Percentiles rank a stretch among this genome's conserved stretches.
These are phyloP conservation scores for Porogramme epimiltina DNA, from an alignment of 1,284 basidiomycete genomes.

Conservation along the genomic window DNA sequence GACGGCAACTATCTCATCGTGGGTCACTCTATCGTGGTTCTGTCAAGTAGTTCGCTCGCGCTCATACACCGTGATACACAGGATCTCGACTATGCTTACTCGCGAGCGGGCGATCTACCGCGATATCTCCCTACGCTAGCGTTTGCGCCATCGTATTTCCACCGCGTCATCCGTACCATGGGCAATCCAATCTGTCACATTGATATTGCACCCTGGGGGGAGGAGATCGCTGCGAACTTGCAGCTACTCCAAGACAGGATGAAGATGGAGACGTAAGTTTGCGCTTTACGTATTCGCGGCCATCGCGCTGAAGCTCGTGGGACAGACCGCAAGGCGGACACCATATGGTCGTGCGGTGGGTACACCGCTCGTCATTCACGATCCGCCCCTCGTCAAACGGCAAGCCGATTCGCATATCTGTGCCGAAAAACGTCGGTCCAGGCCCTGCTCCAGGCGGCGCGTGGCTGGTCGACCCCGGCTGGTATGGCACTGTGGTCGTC, in stretches of 20 bases:
- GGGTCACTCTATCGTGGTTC: slow-evolving; percentile 33
- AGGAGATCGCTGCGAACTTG: slow-evolving; percentile 69
- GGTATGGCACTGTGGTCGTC: slow-evolving; percentile 78
- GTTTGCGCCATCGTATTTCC: slow-evolving; percentile 83
- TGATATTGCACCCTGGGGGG: slow-evolving; percentile 74
- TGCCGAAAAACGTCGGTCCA: slow-evolving; percentile 29
- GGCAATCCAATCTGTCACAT: slow-evolving; percentile 74
- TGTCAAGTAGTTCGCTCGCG: no score
- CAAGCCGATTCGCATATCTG: slow-evolving; percentile 28
- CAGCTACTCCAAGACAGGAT: slow-evolving; percentile 77
- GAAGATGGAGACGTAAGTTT: slow-evolving; percentile 77
- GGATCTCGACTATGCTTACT: slow-evolving; percentile 83
- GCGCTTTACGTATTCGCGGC: no score
- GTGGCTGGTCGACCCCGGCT: slow-evolving; percentile 70
- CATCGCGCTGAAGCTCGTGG: neutral
- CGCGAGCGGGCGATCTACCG: slow-evolving; percentile 71
- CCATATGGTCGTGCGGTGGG: slow-evolving; percentile 82
- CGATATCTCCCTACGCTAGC: slow-evolving; percentile 74
- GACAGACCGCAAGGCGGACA: slow-evolving; percentile 70
- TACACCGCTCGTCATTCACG: slow-evolving; percentile 73
- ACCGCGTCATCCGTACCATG: slow-evolving; percentile 69
- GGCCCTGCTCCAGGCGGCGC: slow-evolving; percentile 33
- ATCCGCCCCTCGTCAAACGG: slow-evolving; percentile 46
- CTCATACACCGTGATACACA: slow-evolving; percentile 30
- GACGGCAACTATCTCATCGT: slow-evolving; percentile 83